Evolutionary conservation across 2,329 filamentous ascomycete genomes (phyloP).

Genomic region (Hymenoscyphus linearis): DNA sequence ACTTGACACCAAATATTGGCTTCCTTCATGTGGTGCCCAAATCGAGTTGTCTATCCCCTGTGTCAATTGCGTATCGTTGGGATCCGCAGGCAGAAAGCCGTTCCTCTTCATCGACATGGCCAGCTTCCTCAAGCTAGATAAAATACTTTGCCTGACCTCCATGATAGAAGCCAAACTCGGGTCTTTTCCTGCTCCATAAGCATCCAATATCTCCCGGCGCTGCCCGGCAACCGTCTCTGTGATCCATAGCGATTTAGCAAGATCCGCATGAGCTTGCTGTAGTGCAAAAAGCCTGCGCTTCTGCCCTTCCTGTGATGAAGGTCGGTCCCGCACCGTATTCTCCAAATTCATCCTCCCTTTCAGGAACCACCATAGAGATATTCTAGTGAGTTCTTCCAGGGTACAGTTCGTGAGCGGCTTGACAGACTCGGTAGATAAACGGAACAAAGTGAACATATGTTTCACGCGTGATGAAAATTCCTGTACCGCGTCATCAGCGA

Average conservation of each 20-base stretch:
- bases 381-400: slow-evolving; percentile 63
- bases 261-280: slow-evolving; percentile 77
- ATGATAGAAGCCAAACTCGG: slow-evolving; percentile 38
- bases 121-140: slow-evolving; percentile 66
- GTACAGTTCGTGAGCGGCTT: slow-evolving; percentile 59
- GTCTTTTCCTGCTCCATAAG: slow-evolving; percentile 19
- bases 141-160: slow-evolving; percentile 48
- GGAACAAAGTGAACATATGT: slow-evolving; percentile 72
- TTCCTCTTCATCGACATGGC: slow-evolving; percentile 81
- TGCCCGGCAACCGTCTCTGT: slow-evolving; percentile 42
- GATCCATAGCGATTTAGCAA: slow-evolving; percentile 87
- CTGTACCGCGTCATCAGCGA: slow-evolving; percentile 56
- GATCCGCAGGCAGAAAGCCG: slow-evolving; percentile 62
- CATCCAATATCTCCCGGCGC: slow-evolving; percentile 17
- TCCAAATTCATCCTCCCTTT: slow-evolving; percentile 75
- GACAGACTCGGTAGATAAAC: slow-evolving; percentile 69
- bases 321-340: slow-evolving; percentile 59
- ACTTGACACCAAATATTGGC: slow-evolving; percentile 24
- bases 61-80: slow-evolving; percentile 62
- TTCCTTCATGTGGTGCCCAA: slow-evolving; percentile 63
- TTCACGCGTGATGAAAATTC: slow-evolving; percentile 67
- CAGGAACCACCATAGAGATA: slow-evolving; percentile 84
- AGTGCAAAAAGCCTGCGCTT: slow-evolving; percentile 50
- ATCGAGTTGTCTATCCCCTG: slow-evolving; percentile 76
- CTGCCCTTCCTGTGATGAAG: slow-evolving; percentile 48